Base-by-base conservation (phyloP, 495 filamentous ascomycete genomes). In the Coniosporium apollinis region DNA sequence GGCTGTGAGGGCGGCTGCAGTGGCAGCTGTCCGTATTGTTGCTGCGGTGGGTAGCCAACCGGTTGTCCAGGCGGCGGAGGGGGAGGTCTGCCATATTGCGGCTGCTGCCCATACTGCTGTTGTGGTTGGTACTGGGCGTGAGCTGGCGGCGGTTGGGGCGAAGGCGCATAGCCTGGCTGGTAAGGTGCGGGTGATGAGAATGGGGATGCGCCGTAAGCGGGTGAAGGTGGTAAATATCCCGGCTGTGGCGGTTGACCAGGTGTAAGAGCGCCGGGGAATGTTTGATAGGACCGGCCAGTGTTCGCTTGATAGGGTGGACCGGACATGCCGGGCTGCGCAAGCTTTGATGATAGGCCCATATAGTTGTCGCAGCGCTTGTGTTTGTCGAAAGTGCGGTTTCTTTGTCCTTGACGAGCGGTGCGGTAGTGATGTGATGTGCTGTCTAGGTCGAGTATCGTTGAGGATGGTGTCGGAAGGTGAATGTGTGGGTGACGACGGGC, bases 31-130 rank as follows among this genome's bases (percentile, higher is more conserved):
- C 25, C 22, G 22, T 40, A 39, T 30, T 40, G 36, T 7, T 25
- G 20, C 11, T 38, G 30, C 17, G 19, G 20, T 30, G 13, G 4
- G 17, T 38, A 28, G 14, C n/a, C 36, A 15, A 14, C 32, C 2
- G 11, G 16, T 19, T 31, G 36, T 32, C 32, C 30, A 13, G 8
- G 30, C 25, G 16, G 5, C 8, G 15, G 16, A 28, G 13, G 11
- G 6, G 15, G 29, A 9, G 14, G 5, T n/a, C 34, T 31, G 10
- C 34, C 37, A 32, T 30, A 37, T 16, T 40, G 35, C 24, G 36
- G 44, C 5, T 33, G 38, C 13, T 42, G 45, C 16, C 37, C 38
- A 18, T 49, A 49, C 18, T 28, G 30, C n/a, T 41, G 38, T 1
- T 41, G 30, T 14, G 35, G 41, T 16, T 34, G 36, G 19, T 42